Conservation (phyloP, 345 rosid species). For the Bruguiera parviflora region DNA sequence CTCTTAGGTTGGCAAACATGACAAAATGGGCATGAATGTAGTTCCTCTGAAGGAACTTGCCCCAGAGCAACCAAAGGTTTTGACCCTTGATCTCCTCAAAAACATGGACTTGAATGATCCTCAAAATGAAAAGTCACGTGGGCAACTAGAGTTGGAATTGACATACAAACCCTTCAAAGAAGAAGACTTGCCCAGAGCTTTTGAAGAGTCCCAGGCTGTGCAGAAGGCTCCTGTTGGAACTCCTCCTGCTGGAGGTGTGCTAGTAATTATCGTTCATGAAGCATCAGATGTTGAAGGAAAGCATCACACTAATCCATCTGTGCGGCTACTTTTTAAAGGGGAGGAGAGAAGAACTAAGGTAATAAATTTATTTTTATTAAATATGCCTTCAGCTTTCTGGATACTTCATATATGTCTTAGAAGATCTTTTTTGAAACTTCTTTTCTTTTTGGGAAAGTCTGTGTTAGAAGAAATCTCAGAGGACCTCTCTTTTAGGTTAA, state of each 20-base stretch:
- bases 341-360: conserved; percentile 90
- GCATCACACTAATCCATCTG: conserved; percentile 84
- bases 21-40: conserved; percentile 84
- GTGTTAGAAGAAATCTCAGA: neutral
- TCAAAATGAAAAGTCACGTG: conserved; percentile 62
- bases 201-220: conserved; percentile 46
- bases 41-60: conserved; percentile 74
- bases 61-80: conserved; percentile 59
- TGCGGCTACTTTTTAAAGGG: conserved; percentile 64
- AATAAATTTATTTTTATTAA: neutral
- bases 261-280: conserved; percentile 72
- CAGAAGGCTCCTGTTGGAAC: conserved; percentile 84
- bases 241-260: conserved; percentile 82
- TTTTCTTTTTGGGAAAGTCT: neutral
- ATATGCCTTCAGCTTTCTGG: neutral
- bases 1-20: conserved; percentile 78
- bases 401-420: neutral
- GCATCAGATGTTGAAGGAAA: conserved; percentile 94
- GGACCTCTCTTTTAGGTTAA: neutral
- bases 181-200: conserved; percentile 51
- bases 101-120: conserved; percentile 58
- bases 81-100: conserved; percentile 71
- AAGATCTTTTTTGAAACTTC: neutral
- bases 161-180: conserved; percentile 77
- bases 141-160: conserved; percentile 71